These are phyloP conservation scores for Coffea canephora DNA, from an alignment of 257 asterid species.

Conservation along the genomic window DNA sequence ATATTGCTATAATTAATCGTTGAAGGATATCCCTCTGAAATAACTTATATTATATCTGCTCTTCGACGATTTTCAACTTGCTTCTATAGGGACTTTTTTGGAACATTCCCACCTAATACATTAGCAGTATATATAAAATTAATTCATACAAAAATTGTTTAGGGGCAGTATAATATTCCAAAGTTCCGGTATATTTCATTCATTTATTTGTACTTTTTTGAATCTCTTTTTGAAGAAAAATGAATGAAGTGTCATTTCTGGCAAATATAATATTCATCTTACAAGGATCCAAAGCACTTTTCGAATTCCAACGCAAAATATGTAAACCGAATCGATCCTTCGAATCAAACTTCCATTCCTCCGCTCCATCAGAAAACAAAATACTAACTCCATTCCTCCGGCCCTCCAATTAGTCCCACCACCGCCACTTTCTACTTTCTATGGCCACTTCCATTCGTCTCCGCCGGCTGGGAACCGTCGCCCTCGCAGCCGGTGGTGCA, in stretches of 20 bases:
- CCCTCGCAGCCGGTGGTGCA: conserved; percentile 63
- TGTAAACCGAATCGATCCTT: neutral
- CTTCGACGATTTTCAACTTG: no score
- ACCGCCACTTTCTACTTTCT: neutral
- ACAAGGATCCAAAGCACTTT: neutral
- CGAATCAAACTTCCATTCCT: neutral
- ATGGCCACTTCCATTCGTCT: conserved; percentile 72
- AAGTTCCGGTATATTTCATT: no score
- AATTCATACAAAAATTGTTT: no score
- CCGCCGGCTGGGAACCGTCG: conserved; percentile 69
- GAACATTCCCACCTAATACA: no score
- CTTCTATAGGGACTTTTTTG: no score
- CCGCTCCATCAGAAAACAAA: neutral
- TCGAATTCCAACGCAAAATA: conserved; percentile 26
- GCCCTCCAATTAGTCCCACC: neutral
- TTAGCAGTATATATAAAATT: no score
- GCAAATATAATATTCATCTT: neutral
- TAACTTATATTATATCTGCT: no score
- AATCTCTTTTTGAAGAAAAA: no score
- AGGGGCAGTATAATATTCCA: no score
- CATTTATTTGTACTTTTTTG: no score
- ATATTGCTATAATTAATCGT: no score
- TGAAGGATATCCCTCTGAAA: no score
- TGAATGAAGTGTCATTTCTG: neutral
- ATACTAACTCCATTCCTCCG: neutral